Evolutionary conservation across 2,329 filamentous ascomycete genomes (phyloP), one percentile per base, ranked within the genome.

Genomic region (Penicillium sp.): DNA sequence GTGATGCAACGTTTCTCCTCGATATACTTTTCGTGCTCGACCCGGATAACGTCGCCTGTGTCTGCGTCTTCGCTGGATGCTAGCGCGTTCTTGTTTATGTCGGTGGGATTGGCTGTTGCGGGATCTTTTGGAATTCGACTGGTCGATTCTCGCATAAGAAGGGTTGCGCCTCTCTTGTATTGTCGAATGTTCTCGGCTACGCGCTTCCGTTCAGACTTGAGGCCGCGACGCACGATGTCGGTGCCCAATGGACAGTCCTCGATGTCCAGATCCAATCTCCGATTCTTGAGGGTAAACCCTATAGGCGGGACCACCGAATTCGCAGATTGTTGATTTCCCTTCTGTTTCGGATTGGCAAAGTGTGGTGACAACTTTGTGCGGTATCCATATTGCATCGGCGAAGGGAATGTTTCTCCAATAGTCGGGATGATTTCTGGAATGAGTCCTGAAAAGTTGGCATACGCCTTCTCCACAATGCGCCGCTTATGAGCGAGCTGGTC

Each of bases 161-260:
- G 78, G 0, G 93, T 98, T 10, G 89, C 90, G 32, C 93, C 93
- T 44, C 80, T 81, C 47, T 78, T 78, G 72, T 90, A 97, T 18
- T 79, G 80, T 11, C 72, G 64, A 39, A 87, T 80, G 47, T 93
- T 84, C 16, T 76, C 70, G 1, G 76, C 75, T 52, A 97, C 87
- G 41, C 86, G 79, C 58, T 78, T 76, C n/a, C 91, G 76, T 71
- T 96, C 91, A 6, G 78, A 76, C 54, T 77, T 81, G 72, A 96
- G 81, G 17, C 91, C 93, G 50, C 79, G 75, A 17, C 87, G 79
- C 11, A 98, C 84, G 25, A 86, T 86, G 19, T 87, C 82, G 2
- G 93, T 98, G 35, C 87, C 93, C 47, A 98, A 94, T 4, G 93
- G 93, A 55, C 93, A 98, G 62, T 97, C 90, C 64, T 98, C 93